Evolutionary conservation across 345 rosid species (phyloP).

Genomic region (Microcos paniculata): DNA sequence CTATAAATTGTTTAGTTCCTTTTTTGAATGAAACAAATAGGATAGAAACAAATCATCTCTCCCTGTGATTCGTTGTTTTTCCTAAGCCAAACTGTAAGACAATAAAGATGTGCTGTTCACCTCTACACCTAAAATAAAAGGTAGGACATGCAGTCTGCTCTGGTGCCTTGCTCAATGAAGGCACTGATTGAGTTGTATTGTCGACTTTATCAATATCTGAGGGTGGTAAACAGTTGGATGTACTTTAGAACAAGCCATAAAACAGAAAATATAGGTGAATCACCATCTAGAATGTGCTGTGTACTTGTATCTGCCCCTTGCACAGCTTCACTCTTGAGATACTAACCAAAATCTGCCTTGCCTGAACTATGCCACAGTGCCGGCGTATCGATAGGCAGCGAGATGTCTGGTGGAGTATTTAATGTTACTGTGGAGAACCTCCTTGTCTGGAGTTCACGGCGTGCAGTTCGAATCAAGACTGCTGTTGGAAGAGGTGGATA

Average conservation of each 20-base stretch:
- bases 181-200: background rate
- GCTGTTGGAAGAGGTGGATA: constrained; percentile 96
- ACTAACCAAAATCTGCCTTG: constrained; percentile 22
- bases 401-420: constrained; percentile 98
- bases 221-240: background rate
- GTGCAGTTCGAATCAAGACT: constrained; percentile 93
- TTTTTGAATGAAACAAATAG: too few species aligned
- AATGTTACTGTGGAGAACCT: constrained; percentile 79
- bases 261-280: background rate
- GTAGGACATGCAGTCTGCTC: background rate
- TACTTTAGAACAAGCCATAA: background rate
- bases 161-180: background rate
- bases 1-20: too few species aligned
- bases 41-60: background rate
- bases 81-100: background rate
- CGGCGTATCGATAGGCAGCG: constrained; percentile 95
- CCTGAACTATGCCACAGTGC: constrained; percentile 61
- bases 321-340: background rate
- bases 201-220: background rate
- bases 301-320: constrained; percentile 1
- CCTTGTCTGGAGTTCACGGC: constrained; percentile 87
- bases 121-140: background rate
- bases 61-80: background rate
- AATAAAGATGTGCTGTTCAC: background rate
- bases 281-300: background rate